Base-by-base conservation (phyloP, 345 rosid genomes). In the Orychophragmus violaceus region DNA sequence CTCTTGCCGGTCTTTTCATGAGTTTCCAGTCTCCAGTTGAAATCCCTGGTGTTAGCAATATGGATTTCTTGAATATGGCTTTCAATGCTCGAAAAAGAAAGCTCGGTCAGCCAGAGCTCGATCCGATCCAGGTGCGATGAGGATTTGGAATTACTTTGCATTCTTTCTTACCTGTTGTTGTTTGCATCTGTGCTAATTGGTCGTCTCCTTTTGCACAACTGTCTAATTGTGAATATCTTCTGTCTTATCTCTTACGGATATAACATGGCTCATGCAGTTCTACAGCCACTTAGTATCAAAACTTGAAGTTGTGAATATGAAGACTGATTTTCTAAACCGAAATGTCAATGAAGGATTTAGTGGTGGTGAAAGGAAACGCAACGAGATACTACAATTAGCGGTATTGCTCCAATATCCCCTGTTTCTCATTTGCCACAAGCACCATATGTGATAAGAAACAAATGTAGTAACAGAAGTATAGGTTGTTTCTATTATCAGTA, bases 331-430 rank as follows among this genome's bases (percentile, higher is more conserved):
- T 75, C 89, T 95, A 27, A 85, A 89, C 72, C 79, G 99, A 81
- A 95, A 95, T 81, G 99, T 95, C 16, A 91, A 95, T 79, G 99
- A 89, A 84, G 99, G 99, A 24, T 94, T 94, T 69, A 94, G 99
- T 69, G 97, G 99, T 14, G 99, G 97, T 54, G 97, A 95, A 82
- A 91, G 82, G 78, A 95, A 95, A 70, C 96, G 93, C 67, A 95
- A 95, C 33, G 99, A 95, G 77, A 91, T 91, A 70, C 78, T 89
- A 29, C 97, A 95, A 68, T 95, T 95, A 29, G 96, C 96, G 84
- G 97, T 91, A 84, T 45, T 59, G 39, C 25, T 68, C 16, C 12
- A 3, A 2, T 27, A n/a, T 57, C 3, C 64, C 19, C 23, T 27
- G 32, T 27, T 55, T 62, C 3, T 66, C 13, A 64, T 19, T 72